Conservation (phyloP, 2,329 filamentous ascomycete genomes). For the Hysterium pulicare region DNA sequence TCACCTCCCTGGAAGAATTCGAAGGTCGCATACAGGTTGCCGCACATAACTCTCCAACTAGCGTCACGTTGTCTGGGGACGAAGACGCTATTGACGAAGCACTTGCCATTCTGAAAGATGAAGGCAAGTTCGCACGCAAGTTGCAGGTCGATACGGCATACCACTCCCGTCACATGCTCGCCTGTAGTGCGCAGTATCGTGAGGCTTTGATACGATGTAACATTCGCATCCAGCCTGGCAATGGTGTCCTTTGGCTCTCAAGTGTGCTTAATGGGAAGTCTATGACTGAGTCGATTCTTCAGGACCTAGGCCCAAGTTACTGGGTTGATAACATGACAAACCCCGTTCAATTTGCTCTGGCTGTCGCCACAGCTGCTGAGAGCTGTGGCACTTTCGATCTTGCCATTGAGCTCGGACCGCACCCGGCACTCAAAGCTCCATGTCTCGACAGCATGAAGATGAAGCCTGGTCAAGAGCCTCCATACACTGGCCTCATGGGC, state of each 20-base stretch:
- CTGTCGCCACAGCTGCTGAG: conserved; percentile 23
- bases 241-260: not conserved
- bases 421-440: conserved; percentile 42
- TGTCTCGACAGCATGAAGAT: conserved; percentile 28
- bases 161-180: conserved; percentile 41
- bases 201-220: not conserved
- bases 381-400: conserved; percentile 26
- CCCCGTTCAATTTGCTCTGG: conserved; percentile 44
- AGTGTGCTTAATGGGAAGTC: not conserved
- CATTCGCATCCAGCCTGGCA: conserved; percentile 2
- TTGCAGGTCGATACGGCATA: conserved; percentile 43
- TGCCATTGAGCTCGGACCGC: conserved; percentile 44
- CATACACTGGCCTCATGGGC: conserved; percentile 12
- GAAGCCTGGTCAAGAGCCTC: conserved; percentile 8
- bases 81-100: conserved; percentile 28
- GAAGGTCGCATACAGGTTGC: conserved; percentile 1
- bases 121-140: conserved; percentile 32
- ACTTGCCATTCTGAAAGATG: conserved; percentile 26
- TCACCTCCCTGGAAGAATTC: not conserved
- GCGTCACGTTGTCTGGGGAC: conserved; percentile 43
- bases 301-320: conserved; percentile 25
- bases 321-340: conserved; percentile 46
- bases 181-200: conserved; percentile 23
- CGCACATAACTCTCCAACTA: conserved; percentile 31
- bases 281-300: not conserved